Percentiles rank a stretch among this genome's conserved stretches.
Evolutionary conservation across 1,139 yeast genomes (phyloP).

Genomic region (Nadsonia starkeyi-henricii): DNA sequence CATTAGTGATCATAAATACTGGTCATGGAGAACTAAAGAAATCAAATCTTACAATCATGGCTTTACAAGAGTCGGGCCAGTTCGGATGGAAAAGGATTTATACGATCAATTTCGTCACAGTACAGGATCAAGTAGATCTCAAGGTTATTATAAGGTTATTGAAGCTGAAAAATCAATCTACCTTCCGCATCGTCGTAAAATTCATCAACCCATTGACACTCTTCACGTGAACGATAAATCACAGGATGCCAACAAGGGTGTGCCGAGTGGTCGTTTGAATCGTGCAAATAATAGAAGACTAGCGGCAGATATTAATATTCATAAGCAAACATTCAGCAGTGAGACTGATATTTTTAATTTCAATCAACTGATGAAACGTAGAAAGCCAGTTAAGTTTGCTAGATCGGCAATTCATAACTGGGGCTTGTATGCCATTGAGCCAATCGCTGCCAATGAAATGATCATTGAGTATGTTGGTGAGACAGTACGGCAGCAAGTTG

Average conservation of each 20-base stretch:
- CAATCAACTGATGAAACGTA: slow-evolving; percentile 71
- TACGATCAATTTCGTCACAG: slow-evolving; percentile 2
- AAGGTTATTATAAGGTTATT: slow-evolving; percentile 61
- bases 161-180: slow-evolving; percentile 64
- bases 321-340: slow-evolving; percentile 58
- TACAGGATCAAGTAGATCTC: slow-evolving; percentile 57
- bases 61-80: slow-evolving; percentile 14
- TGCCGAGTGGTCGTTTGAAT: slow-evolving; percentile 53
- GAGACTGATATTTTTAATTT: slow-evolving; percentile 72
- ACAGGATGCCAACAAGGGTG: slow-evolving; percentile 26
- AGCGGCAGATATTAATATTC: slow-evolving; percentile 82
- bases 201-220: slow-evolving; percentile 27
- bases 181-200: slow-evolving; percentile 62
- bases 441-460: slow-evolving; percentile 91
- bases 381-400: slow-evolving; percentile 90
- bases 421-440: slow-evolving; percentile 94
- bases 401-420: slow-evolving; percentile 94
- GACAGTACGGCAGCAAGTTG: slow-evolving; percentile 82
- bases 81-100: slow-evolving; percentile 2
- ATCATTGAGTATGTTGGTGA: slow-evolving; percentile 98
- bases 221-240: slow-evolving; percentile 15
- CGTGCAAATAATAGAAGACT: slow-evolving; percentile 81
- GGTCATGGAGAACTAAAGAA: slow-evolving; percentile 55
- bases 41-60: slow-evolving; percentile 11
- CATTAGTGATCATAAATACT: slow-evolving; percentile 36